Base-by-base conservation (phyloP, 2,329 filamentous ascomycete genomes). In the Fusarium piperis region DNA sequence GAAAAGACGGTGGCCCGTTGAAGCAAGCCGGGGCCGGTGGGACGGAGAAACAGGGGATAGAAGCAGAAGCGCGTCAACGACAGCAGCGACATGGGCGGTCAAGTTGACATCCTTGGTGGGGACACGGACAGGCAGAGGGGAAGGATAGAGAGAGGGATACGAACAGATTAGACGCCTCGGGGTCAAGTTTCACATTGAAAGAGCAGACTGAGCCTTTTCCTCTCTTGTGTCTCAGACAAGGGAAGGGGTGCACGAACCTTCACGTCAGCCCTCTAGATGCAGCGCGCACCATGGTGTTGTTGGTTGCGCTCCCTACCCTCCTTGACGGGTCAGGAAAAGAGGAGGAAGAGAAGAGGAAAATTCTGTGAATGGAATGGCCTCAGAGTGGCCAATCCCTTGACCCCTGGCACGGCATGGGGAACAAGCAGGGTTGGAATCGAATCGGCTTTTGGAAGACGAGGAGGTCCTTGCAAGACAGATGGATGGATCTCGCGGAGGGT, bases 401-500 rank as follows among this genome's bases (percentile, higher is more conserved):
- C 73, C 70, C 60, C 65, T 67, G 52, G 23, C 32, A 39, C n/a
- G 33, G 44, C 32, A 39, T 18, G 33, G 44, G 44, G 44, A 48
- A 26, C 28, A 51, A 48, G 32, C 41, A 48, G 16, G 44, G 44
- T 46, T 26, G 23, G 39, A 44, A 38, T 46, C 32, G 44, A 59
- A 59, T 64, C 46, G 60, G 60, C 46, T 56, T 36, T 59, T 52
- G 16, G 15, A 48, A 48, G 44, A 48, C 44, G 55, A 28, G 44
- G 56, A 59, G 26, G 56, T 26, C 56, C 39, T 46, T 59, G 56
- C 26, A 48, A 48, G 26, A 48, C 16, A 28, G 23, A 46, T 44
- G 39, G 39, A 46, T 32, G 30, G 12, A 48, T 48, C 44, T 48
- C 11, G 23, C 15, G 28, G 41, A 46, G 44, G 44, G 44, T 1